Percentiles rank a stretch among this genome's conserved stretches.
Evolutionary conservation across 2,329 filamentous ascomycete genomes (phyloP).

Genomic region (Bipolaris zeicola): DNA sequence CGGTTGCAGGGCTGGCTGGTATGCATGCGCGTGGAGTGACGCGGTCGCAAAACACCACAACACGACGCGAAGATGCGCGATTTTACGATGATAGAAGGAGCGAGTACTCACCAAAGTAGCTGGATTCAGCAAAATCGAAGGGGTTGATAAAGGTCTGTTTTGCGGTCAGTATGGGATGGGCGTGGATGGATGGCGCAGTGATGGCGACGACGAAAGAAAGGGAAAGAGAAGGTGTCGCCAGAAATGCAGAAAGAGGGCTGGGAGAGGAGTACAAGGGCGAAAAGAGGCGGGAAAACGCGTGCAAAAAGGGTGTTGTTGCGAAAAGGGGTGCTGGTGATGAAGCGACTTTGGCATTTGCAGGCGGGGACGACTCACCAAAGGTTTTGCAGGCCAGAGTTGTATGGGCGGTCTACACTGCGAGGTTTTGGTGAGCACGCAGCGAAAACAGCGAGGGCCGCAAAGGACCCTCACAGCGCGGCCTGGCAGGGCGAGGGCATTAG

Average conservation of each 20-base stretch:
- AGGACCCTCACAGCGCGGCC: constrained; percentile 7
- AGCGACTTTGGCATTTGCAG: constrained; percentile 24
- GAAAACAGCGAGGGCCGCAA: constrained; percentile 12
- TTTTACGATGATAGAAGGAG: constrained; percentile 29
- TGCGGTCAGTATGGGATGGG: constrained; percentile 39
- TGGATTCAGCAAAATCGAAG: constrained; percentile 22
- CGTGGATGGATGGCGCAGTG: constrained; percentile 17
- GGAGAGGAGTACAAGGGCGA: constrained; percentile 31
- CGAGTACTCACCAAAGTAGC: constrained; percentile 37
- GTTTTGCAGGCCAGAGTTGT: constrained; percentile 35
- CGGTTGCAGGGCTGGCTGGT: constrained; percentile 9
- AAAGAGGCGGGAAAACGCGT: constrained; percentile 41
- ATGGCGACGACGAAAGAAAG: constrained; percentile 38
- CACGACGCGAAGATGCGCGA: constrained; percentile 35
- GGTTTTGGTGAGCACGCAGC: constrained; percentile 8
- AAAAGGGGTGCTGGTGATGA: constrained; percentile 28
- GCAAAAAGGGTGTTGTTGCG: constrained; percentile 37
- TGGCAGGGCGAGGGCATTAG: constrained; percentile 1
- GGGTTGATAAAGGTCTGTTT: constrained; percentile 36
- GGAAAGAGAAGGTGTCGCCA: constrained; percentile 36
- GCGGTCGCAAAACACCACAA: constrained; percentile 43
- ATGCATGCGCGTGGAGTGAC: constrained; percentile 33
- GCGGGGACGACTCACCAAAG: constrained; percentile 46
- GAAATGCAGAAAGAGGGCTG: constrained; percentile 39
- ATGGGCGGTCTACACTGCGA: constrained; percentile 19